Base-by-base conservation (phyloP, 306 rosid species). In the Aeschynomene evenia region DNA sequence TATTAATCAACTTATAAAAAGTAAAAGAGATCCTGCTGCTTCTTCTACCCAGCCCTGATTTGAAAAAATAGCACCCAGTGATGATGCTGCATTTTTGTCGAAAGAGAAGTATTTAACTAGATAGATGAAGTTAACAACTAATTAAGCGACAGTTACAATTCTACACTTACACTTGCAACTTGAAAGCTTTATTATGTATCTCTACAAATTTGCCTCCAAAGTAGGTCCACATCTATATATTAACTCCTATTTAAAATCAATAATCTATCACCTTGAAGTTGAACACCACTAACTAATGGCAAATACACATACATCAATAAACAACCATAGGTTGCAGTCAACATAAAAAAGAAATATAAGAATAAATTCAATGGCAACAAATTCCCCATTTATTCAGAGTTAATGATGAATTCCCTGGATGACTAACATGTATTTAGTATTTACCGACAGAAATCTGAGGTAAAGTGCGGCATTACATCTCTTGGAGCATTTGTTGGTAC, bases 401-500 rank as follows among this genome's bases (percentile, higher is more conserved):
- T 9, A 54, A 42, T 63, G 71, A 53, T 70, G 23, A 59, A 50
- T 19, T 28, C 31, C 22, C 15, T 12, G 49, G 50, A 55, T 18
- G 49, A 34, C 26, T 37, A 46, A 58, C 63, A 18, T 34, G 45
- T 20, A 71, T 55, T 73, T 24, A 39, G 1, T 53, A 7, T 13
- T 13, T 40, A 40, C 48, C 48, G 9, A 57, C 13, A 56, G 22
- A 57, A 57, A 57, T 77, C 66, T 22, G 9, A 64, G 56, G 56
- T 23, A 54, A 50, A 36, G 51, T 7, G 48, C 54, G 24, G 15
- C 56, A 51, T 67, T 59, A 39, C 26, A 40, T 75, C 61, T 71
- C 40, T 14, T 1, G 26, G 55, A 66, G 59, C 61, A 36, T 76
- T 53, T 61, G 37, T 56, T 66, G 53, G 46, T 39, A 60, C 11